Percentiles rank a stretch among this genome's conserved stretches.
Conservation (phyloP, 2,329 filamentous ascomycete species). For the Colletotrichum sidae region DNA sequence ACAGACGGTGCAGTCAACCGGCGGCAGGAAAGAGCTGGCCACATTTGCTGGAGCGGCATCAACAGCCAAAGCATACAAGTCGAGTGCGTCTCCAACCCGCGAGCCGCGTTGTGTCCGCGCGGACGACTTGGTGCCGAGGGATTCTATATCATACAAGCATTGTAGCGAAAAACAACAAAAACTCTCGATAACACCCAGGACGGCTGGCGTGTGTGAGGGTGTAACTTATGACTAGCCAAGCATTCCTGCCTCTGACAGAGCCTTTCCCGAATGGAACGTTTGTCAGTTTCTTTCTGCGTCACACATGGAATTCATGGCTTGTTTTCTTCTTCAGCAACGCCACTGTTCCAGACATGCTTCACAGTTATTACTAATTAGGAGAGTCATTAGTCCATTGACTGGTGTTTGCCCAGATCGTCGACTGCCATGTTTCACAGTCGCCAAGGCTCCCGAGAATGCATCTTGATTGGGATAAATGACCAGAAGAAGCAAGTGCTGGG, state of each 20-base stretch:
- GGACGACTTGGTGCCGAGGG: too few relatives aligned
- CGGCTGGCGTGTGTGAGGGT: too few relatives aligned
- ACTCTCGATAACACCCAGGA: too few relatives aligned
- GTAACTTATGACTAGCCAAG: too few relatives aligned
- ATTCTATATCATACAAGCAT: too few relatives aligned
- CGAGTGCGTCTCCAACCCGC: too few relatives aligned
- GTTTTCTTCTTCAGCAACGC: conserved; percentile 10
- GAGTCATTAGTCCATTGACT: conserved; percentile 2
- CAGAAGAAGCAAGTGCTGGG: conserved; percentile 20
- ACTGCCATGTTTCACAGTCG: conserved; percentile 23
- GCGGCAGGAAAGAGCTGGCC: background rate
- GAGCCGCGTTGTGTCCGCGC: too few relatives aligned
- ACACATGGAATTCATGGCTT: conserved; percentile 1
- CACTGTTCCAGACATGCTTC: conserved; percentile 26
- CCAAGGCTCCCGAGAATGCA: conserved; percentile 14
- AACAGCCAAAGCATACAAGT: background rate
- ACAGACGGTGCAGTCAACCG: background rate
- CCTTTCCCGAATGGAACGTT: too few relatives aligned
- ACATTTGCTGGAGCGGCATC: background rate
- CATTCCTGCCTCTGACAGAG: too few relatives aligned
- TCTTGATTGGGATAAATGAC: conserved; percentile 1
- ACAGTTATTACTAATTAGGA: conserved; percentile 8
- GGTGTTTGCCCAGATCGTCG: conserved; percentile 11
- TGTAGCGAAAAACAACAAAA: too few relatives aligned
- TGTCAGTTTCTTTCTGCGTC: background rate